phyloP scores from a whole-genome alignment of 768 basidiomycete genomes.

The Mrakia gelida region DNA sequence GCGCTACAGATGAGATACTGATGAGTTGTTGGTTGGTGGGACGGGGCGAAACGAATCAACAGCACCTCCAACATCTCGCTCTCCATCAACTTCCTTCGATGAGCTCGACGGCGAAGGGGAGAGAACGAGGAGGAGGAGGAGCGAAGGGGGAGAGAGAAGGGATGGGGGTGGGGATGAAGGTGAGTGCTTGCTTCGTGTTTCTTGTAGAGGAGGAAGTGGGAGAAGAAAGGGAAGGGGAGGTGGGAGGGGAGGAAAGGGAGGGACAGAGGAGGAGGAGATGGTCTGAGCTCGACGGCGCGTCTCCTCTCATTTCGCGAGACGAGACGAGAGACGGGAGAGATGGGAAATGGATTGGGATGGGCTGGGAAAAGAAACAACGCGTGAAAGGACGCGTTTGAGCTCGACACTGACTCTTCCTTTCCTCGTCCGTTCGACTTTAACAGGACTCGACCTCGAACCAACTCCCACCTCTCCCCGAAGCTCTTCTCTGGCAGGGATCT shows the following conservation, averaged over 20 bases:
- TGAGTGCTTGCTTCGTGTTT: neutral
- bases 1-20: no score
- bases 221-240: neutral
- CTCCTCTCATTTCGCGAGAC: neutral
- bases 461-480: neutral
- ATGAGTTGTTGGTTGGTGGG: no score
- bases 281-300: neutral
- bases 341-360: neutral
- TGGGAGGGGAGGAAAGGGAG: neutral
- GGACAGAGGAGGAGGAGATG: neutral
- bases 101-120: neutral
- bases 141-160: neutral
- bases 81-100: neutral
- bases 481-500: constrained; percentile 26
- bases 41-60: neutral
- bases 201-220: neutral
- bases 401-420: neutral
- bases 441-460: neutral
- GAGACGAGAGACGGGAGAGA: no score
- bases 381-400: no score
- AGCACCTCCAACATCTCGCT: constrained; percentile 30
- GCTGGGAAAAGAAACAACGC: neutral
- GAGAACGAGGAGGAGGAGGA: neutral
- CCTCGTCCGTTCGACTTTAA: neutral
- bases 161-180: neutral